phyloP scores from a whole-genome alignment of 352 stramenopile genomes.

The Pythium insidiosum region DNA sequence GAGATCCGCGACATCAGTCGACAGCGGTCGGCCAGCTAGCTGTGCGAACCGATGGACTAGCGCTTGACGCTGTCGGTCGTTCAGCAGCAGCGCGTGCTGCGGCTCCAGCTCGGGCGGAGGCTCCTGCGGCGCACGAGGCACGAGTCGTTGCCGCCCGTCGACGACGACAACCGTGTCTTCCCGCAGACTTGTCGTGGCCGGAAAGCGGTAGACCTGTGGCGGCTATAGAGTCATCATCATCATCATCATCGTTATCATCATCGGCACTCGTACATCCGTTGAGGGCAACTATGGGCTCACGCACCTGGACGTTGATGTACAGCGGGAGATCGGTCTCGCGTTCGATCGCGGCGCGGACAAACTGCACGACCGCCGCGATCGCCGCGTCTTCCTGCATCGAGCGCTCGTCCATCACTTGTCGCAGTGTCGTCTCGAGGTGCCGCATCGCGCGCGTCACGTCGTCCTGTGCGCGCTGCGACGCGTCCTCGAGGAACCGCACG shows the following conservation, averaged over 20 bases:
- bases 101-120: conserved; percentile 34
- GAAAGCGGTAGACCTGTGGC: conserved; percentile 44
- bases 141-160: conserved; percentile 24
- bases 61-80: conserved; percentile 23
- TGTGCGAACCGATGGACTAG: conserved; percentile 7
- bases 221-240: no score
- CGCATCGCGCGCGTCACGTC: conserved; percentile 35
- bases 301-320: conserved; percentile 52
- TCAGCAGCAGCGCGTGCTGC: conserved; percentile 33
- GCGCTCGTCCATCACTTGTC: conserved; percentile 27
- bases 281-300: no score
- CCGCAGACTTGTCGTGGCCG: conserved; percentile 35
- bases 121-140: conserved; percentile 19
- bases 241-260: no score
- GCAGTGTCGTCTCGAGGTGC: conserved; percentile 40
- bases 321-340: conserved; percentile 46
- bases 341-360: conserved; percentile 48
- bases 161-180: conserved; percentile 47
- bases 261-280: no score
- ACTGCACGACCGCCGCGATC: conserved; percentile 32
- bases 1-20: no score
- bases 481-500: conserved; percentile 39
- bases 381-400: conserved; percentile 36
- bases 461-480: conserved; percentile 29
- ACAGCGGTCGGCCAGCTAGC: not conserved